Base-by-base conservation (phyloP, 1,284 basidiomycete genomes). In the Apiotrichum sp. region DNA sequence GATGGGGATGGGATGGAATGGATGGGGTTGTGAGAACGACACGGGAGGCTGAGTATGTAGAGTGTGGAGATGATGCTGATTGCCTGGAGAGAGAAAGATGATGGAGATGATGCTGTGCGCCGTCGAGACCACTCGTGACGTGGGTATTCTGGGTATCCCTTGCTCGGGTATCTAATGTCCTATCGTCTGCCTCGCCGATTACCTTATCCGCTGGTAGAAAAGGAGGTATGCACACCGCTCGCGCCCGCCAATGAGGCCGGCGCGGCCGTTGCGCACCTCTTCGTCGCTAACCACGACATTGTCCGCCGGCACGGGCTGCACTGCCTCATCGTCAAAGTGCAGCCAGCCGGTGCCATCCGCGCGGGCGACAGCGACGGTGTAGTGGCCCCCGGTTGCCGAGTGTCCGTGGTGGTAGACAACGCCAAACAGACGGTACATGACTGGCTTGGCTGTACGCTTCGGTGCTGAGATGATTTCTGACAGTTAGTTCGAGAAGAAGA, bases 401-500 rank as follows among this genome's bases (percentile, higher is more conserved):
- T 82, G 79, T 2, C 95, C 95, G 68, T 98, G 93, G 74, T 98
- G 95, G 75, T 98, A 98, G 7, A 98, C 79, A 22, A 88, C 92
- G 64, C 89, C 92, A 70, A 93, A 95, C 7, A 98, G 80, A 61
- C 86, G 85, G 73, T 96, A 97, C 64, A 82, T 82, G 13, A 83
- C 79, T 1, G 80, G 74, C 31, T 77, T 78, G 7, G 79, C 62
- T 48, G 69, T 64, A 55, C 80, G 77, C 62, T 82, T 82, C 6
- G 80, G 77, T 0, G 82, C 80, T 0, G 84, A 79, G 72, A 93
- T 82, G 50, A 89, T 77, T 56, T 91, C 88, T 84, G 67, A 36
- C n/a, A 48, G 40, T 38, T 13, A 38, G 42, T 34, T 34, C 32
- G 50, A 14, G 8, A 36, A 16, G 8, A 31, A 44, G 56, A 42